Evolutionary conservation across 2,329 filamentous ascomycete species (phyloP).

Genomic region (Coleophoma cylindrospora): DNA sequence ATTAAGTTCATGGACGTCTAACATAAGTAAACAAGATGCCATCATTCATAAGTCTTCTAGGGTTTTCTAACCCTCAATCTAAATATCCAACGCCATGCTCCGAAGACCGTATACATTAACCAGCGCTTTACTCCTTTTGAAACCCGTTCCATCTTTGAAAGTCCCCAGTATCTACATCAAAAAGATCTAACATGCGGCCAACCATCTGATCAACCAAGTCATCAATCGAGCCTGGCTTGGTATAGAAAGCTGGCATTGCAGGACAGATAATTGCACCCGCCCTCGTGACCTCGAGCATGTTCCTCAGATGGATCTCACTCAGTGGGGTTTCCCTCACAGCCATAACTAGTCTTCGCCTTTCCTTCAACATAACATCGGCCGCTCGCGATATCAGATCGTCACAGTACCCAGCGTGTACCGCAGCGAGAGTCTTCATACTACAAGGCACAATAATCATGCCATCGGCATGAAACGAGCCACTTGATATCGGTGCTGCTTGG

Average conservation of each 20-base stretch:
- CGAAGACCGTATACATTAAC: neutral
- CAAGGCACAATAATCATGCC: conserved; percentile 44
- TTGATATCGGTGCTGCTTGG: conserved; percentile 37
- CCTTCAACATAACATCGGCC: conserved; percentile 41
- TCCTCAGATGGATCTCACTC: conserved; percentile 28
- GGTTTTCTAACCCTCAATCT: neutral
- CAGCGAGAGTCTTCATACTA: conserved; percentile 41
- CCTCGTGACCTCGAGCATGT: conserved; percentile 34
- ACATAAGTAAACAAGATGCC: too few species aligned
- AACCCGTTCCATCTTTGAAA: conserved; percentile 34
- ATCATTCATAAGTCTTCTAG: too few species aligned
- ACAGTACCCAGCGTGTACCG: conserved; percentile 33
- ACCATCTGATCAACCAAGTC: conserved; percentile 40
- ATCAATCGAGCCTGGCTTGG: conserved; percentile 30
- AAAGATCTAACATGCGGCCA: conserved; percentile 39
- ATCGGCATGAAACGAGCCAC: conserved; percentile 17
- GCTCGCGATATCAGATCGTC: conserved; percentile 39
- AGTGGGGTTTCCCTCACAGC: conserved; percentile 37
- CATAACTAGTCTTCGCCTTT: conserved; percentile 32
- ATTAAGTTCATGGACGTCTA: too few species aligned
- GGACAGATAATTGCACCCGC: conserved; percentile 39
- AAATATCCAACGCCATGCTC: neutral
- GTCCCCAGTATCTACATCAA: conserved; percentile 34
- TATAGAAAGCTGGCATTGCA: conserved; percentile 40
- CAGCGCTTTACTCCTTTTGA: conserved; percentile 5